Evolutionary conservation across 1,139 yeast genomes (phyloP).

Genomic region (Yamadazyma diospyri): DNA sequence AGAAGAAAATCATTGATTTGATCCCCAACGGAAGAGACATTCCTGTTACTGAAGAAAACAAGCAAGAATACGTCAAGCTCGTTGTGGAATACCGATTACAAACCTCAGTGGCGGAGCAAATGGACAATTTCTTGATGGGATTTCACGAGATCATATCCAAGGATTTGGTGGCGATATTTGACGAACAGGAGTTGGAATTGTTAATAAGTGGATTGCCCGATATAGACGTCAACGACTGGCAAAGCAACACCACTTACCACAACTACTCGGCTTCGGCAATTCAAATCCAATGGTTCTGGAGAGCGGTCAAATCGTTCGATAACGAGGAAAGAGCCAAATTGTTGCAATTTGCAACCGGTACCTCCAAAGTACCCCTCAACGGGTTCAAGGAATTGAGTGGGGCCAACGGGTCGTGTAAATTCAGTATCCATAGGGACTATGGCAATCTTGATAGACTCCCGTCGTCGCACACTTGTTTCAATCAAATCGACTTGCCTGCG

Average conservation of each 20-base stretch:
- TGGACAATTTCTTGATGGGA: slow-evolving; percentile 81
- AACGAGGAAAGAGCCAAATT: slow-evolving; percentile 91
- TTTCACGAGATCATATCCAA: slow-evolving; percentile 92
- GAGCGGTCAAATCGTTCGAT: slow-evolving; percentile 94
- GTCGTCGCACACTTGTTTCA: slow-evolving; percentile 94
- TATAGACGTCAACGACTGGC: slow-evolving; percentile 95
- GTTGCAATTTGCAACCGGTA: slow-evolving; percentile 95
- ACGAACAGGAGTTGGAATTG: slow-evolving; percentile 92
- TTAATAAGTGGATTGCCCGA: slow-evolving; percentile 94
- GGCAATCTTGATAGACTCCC: slow-evolving; percentile 87
- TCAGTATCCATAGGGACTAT: slow-evolving; percentile 87
- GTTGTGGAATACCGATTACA: slow-evolving; percentile 87
- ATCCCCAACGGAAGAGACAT: slow-evolving; percentile 80
- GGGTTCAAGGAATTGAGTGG: slow-evolving; percentile 93
- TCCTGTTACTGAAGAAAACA: slow-evolving; percentile 86
- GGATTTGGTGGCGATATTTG: slow-evolving; percentile 82
- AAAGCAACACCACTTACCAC: slow-evolving; percentile 74
- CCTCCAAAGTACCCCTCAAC: slow-evolving; percentile 91
- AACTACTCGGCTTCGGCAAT: slow-evolving; percentile 83
- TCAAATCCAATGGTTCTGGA: slow-evolving; percentile 97
- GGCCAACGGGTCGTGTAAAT: slow-evolving; percentile 81
- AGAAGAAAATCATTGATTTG: slow-evolving; percentile 73
- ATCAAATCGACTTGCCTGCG: slow-evolving; percentile 91
- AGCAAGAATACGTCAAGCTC: slow-evolving; percentile 79
- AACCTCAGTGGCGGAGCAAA: slow-evolving; percentile 81